Evolutionary conservation across 352 stramenopile species (phyloP).

Genomic region (Thalassiosira livingstoniorum): DNA sequence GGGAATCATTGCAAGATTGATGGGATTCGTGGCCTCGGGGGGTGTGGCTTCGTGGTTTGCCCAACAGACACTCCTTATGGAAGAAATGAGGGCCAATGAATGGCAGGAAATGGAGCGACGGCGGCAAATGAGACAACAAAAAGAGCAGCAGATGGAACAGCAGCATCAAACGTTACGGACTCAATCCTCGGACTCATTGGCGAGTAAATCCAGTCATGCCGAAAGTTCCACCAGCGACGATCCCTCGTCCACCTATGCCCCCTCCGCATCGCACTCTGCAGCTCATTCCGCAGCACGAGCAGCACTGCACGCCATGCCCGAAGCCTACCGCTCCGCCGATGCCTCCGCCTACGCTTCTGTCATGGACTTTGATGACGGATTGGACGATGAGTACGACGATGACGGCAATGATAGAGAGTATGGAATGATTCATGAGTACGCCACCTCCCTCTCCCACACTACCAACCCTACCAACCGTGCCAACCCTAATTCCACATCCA

Average conservation of each 20-base stretch:
- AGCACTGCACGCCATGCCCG: constrained; percentile 60
- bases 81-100: constrained; percentile 45
- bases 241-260: constrained; percentile 1
- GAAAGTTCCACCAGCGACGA: constrained; percentile 3
- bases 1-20: constrained; percentile 65
- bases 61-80: constrained; percentile 63
- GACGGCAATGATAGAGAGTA: constrained; percentile 40
- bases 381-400: constrained; percentile 80
- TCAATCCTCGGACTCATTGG: neutral
- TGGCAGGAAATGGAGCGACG: constrained; percentile 3
- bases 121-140: too few relatives aligned
- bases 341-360: constrained; percentile 71
- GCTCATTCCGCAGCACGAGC: constrained; percentile 35
- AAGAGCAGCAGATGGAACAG: too few relatives aligned
- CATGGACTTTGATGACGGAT: constrained; percentile 69
- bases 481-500: constrained; percentile 32
- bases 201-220: neutral
- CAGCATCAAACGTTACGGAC: constrained; percentile 8
- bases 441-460: too few relatives aligned
- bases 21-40: constrained; percentile 68
- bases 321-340: constrained; percentile 75
- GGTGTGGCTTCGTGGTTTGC: constrained; percentile 81
- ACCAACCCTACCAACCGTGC: neutral
- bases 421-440: neutral
- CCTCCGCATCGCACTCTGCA: constrained; percentile 39